Base-by-base conservation (phyloP, 352 stramenopile genomes). In the Pythium aristosporum region DNA sequence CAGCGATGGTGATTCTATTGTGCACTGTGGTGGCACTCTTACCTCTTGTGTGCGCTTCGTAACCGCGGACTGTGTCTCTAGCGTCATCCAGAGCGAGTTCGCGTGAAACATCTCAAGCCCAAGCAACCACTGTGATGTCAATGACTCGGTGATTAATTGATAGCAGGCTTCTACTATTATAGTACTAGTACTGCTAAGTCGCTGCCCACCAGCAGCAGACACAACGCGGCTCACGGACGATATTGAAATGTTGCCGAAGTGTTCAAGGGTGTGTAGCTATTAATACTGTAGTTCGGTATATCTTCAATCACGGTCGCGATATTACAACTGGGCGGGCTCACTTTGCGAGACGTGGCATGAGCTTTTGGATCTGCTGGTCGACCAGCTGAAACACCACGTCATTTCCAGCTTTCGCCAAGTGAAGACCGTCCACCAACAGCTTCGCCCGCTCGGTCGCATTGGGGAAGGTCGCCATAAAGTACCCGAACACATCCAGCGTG, bases 31-130 rank as follows among this genome's bases (percentile, higher is more conserved):
- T 11, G 64, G 68, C 10, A n/a, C n/a, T n/a, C 69, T 73, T 36
- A 46, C 84, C 12, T 72, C 70, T 52, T 85, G 84, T 63, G 71
- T 82, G 21, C 74, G 75, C 30, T 78, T 67, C 13, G 68, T 67
- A 3, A 69, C 83, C 39, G 58, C 83, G 25, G 13, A 58, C 61
- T 11, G 61, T 68, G 56, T 69, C 67, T 30, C 5, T 30, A 30
- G 25, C 9, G 66, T 69, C 11, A 65, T 75, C 57, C 43, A 59
- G 28, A 39, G 65, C 42, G 73, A 80, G 57, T 64, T 80, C 30
- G 20, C 56, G 42, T 55, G 48, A 18, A 30, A 30, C 41, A 61
- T 28, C 30, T 68, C 37, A 50, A 43, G 30, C 73, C 73, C 37
- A 42, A n/a, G n/a, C 37, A 16, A 16, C 10, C 10, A 42, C 15